Evolutionary conservation across 148 eudicot genomes (phyloP).

Genomic region (Polygonum maritimum): DNA sequence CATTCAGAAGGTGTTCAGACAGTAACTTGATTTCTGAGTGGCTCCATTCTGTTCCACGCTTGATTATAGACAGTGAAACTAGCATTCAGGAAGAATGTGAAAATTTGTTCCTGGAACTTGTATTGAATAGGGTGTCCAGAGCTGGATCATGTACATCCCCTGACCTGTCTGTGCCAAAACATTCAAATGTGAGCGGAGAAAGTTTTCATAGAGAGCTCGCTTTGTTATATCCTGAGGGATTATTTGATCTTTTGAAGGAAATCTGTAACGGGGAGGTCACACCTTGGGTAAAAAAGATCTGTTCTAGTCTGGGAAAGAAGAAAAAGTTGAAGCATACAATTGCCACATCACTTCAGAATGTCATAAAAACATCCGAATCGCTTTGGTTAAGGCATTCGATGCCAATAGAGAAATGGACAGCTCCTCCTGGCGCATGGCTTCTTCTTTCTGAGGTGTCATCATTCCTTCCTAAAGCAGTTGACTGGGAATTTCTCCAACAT

Average conservation of each 20-base stretch:
- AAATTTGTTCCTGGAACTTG: conserved; percentile 72
- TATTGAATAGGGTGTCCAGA: conserved; percentile 61
- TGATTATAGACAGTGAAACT: conserved; percentile 78
- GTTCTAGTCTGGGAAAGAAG: conserved; percentile 80
- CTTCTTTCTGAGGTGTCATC: conserved; percentile 79
- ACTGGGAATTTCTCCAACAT: conserved; percentile 89
- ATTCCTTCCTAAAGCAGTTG: conserved; percentile 60
- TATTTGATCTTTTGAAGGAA: conserved; percentile 54
- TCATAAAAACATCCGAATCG: conserved; percentile 60
- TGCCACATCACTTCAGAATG: conserved; percentile 69
- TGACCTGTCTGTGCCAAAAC: conserved; percentile 7
- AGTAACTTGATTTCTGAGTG: conserved; percentile 62
- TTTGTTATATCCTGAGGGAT: conserved; percentile 44
- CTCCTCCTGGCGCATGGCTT: conserved; percentile 94
- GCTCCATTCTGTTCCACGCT: conserved; percentile 86
- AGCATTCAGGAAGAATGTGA: conserved; percentile 98
- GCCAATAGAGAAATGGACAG: conserved; percentile 94
- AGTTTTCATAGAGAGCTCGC: conserved; percentile 34
- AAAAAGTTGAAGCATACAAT: conserved; percentile 52
- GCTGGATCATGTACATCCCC: conserved; percentile 30
- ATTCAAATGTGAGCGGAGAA: conserved; percentile 19
- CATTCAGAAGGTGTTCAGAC: conserved; percentile 56
- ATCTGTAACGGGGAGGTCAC: conserved; percentile 71
- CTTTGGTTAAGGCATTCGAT: conserved; percentile 52
- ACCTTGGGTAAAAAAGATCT: conserved; percentile 89